These are phyloP conservation scores for Pilaira anomala DNA, from an alignment of 192 early-diverging fungal species.

Conservation along the genomic window DNA sequence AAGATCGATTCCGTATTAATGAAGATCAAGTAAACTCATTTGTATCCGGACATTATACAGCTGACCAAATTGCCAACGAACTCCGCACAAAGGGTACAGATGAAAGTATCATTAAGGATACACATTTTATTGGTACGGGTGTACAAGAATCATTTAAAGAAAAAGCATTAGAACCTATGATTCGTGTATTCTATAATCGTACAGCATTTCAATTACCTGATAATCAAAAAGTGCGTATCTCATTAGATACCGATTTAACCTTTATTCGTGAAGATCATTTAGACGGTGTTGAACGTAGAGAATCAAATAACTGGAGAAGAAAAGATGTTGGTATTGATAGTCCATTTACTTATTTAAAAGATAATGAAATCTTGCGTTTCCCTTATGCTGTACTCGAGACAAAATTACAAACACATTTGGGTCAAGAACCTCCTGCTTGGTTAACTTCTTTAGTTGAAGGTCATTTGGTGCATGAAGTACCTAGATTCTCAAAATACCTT, in stretches of 20 bases:
- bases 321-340: constrained; percentile 76
- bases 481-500: constrained; percentile 85
- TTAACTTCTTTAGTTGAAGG: constrained; percentile 68
- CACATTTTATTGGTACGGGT: constrained; percentile 67
- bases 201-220: constrained; percentile 98
- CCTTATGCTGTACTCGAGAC: constrained; percentile 94
- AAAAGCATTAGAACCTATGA: constrained; percentile 74
- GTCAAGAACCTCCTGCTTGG: constrained; percentile 72
- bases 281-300: constrained; percentile 60
- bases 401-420: constrained; percentile 71
- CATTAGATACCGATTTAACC: constrained; percentile 93
- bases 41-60: constrained; percentile 69
- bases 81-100: constrained; percentile 69
- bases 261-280: constrained; percentile 92
- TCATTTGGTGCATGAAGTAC: constrained; percentile 76
- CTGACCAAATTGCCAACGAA: constrained; percentile 73
- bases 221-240: constrained; percentile 88
- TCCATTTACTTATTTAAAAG: constrained; percentile 74
- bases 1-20: constrained; percentile 93
- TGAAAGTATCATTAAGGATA: constrained; percentile 72
- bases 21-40: constrained; percentile 89
- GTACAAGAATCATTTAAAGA: constrained; percentile 67
- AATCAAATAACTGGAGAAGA: constrained; percentile 87
- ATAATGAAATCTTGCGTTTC: constrained; percentile 80
- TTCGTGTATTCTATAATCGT: constrained; percentile 95